Conservation (phyloP, 2,329 filamentous ascomycete genomes). For the Canariomyces notabilis region DNA sequence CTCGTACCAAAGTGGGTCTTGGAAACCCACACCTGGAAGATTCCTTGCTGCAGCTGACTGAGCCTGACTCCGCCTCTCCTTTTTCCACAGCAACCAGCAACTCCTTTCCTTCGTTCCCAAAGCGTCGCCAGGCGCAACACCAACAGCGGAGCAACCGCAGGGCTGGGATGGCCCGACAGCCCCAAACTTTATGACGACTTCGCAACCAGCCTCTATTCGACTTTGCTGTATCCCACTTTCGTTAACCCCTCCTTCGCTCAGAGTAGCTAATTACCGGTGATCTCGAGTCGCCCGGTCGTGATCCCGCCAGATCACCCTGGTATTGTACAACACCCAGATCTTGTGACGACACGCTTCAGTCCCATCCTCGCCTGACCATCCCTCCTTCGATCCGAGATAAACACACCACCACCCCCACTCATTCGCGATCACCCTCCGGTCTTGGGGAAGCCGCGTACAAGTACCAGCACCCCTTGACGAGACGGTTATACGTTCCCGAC, state of each 20-base stretch:
- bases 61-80: slow-evolving; percentile 12
- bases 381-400: too few species aligned
- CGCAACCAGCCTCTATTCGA: neutral
- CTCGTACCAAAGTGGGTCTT: too few species aligned
- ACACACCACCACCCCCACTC: too few species aligned
- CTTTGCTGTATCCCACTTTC: slow-evolving; percentile 7
- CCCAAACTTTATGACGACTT: slow-evolving; percentile 3
- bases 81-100: slow-evolving; percentile 22
- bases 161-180: slow-evolving; percentile 1
- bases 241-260: neutral
- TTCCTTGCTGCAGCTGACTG: neutral
- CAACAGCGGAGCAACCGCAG: slow-evolving; percentile 15
- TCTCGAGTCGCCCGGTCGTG: too few species aligned
- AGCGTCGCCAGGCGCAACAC: slow-evolving; percentile 16
- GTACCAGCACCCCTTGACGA: too few species aligned
- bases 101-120: neutral
- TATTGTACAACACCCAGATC: too few species aligned
- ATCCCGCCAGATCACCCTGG: too few species aligned
- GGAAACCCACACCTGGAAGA: too few species aligned
- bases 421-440: too few species aligned
- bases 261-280: neutral
- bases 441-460: too few species aligned
- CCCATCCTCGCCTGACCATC: too few species aligned
- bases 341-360: too few species aligned
- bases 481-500: neutral